Evolutionary conservation across 2,329 filamentous ascomycete genomes (phyloP).

Genomic region (Colletotrichum euphorbiae): DNA sequence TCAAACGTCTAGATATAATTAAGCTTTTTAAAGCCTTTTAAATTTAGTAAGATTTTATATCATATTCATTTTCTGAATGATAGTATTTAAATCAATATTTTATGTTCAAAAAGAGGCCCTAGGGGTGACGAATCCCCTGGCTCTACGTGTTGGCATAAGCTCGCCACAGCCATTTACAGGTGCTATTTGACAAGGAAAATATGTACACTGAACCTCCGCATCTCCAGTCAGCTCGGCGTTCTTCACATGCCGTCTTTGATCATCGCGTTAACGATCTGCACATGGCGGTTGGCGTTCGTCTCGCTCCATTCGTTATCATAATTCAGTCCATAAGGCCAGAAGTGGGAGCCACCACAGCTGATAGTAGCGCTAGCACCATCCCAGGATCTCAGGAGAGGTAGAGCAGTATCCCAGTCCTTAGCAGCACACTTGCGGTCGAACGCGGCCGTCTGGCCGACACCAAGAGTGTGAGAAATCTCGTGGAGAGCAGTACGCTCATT

Average conservation of each 20-base stretch:
- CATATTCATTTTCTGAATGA: no score
- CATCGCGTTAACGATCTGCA: conserved; percentile 58
- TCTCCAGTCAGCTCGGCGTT: no score
- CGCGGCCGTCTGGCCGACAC: conserved; percentile 57
- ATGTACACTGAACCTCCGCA: conserved; percentile 4
- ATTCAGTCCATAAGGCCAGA: conserved; percentile 57
- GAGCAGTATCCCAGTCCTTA: conserved; percentile 55
- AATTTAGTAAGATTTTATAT: no score
- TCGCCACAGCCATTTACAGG: neutral
- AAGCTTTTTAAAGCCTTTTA: no score
- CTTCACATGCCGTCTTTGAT: conserved; percentile 53
- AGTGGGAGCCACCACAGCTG: conserved; percentile 54
- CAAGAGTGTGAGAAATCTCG: conserved; percentile 61
- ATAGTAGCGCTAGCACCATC: conserved; percentile 53
- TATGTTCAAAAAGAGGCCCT: no score
- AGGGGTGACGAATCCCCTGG: no score
- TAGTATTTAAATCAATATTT: no score
- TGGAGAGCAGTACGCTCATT: conserved; percentile 61
- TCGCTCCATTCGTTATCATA: conserved; percentile 59
- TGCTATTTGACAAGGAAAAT: conserved; percentile 5
- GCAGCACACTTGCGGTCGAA: conserved; percentile 54
- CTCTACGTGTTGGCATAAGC: no score
- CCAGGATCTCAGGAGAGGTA: conserved; percentile 53
- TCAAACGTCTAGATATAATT: no score
- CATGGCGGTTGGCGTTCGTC: conserved; percentile 57